A percentile compares a stretch with the other conserved stretches of the same genome.
phyloP scores from a whole-genome alignment of 495 filamentous ascomycete species.

The Peziza echinospora region DNA sequence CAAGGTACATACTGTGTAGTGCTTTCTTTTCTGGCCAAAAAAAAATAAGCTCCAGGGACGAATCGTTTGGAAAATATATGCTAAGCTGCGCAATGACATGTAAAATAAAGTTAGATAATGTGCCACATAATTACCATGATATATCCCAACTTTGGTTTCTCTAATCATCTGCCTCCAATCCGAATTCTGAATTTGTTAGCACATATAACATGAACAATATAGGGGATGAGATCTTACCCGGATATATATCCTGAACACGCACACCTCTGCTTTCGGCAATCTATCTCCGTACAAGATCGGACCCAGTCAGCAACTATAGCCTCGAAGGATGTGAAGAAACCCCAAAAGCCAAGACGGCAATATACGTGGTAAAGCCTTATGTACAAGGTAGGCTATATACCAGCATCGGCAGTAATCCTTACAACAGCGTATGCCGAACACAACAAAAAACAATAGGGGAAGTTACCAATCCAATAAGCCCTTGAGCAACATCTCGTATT shows the following conservation, averaged over 20 bases:
- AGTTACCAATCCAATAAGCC: constrained; percentile 8
- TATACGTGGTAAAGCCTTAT: background rate
- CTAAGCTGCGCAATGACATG: too few species aligned
- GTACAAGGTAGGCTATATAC: background rate
- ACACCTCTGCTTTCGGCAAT: constrained; percentile 15
- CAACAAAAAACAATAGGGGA: background rate
- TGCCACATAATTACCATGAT: too few species aligned
- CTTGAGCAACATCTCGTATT: constrained; percentile 17
- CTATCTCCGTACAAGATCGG: background rate
- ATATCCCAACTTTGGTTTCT: too few species aligned
- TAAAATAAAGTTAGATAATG: too few species aligned
- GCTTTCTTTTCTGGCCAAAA: too few species aligned
- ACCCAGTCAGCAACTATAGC: background rate
- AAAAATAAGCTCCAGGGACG: too few species aligned
- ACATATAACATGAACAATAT: background rate
- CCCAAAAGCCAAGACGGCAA: background rate
- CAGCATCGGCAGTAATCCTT: too few species aligned
- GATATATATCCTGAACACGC: constrained; percentile 12
- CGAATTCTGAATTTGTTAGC: background rate
- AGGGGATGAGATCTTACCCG: constrained; percentile 4
- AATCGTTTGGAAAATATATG: too few species aligned
- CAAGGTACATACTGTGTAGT: too few species aligned
- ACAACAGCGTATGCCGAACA: background rate
- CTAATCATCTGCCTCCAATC: background rate
- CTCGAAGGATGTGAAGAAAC: background rate